A percentile compares a stretch with the other conserved stretches of the same genome.
Conservation (phyloP, 352 stramenopile species). For the Blastocystis sp. region DNA sequence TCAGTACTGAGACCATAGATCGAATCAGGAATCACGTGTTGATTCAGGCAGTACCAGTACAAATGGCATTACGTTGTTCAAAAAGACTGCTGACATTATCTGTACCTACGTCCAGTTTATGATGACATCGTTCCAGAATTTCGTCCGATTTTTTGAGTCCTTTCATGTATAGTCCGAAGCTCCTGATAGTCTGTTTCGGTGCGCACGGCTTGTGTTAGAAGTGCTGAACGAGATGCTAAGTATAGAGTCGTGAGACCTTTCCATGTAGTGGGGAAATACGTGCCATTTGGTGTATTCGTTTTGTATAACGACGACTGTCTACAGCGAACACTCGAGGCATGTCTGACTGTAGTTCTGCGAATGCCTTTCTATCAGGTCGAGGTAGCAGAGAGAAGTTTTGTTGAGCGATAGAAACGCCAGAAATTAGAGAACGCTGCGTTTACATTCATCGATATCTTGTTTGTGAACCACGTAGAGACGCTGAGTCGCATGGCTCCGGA, state of each 20-base stretch:
- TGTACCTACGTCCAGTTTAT: not conserved
- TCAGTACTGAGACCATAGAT: not conserved
- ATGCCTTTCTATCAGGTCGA: conserved; percentile 19
- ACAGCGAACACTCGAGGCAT: not conserved
- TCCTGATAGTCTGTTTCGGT: not conserved
- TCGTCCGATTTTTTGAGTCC: not conserved
- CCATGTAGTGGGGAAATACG: conserved; percentile 44
- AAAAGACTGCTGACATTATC: not conserved
- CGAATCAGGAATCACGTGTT: conserved; percentile 17
- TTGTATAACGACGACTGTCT: conserved; percentile 55
- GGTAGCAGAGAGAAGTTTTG: not conserved
- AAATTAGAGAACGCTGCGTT: conserved; percentile 40
- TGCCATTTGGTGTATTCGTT: conserved; percentile 54
- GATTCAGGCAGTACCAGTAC: conserved; percentile 38
- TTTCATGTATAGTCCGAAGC: not conserved
- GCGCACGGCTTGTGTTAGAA: not conserved
- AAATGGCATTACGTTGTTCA: conserved; percentile 55
- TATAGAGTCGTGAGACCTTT: not conserved
- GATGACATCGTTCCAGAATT: not conserved
- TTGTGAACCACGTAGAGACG: conserved; percentile 54
- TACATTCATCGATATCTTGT: conserved; percentile 57
- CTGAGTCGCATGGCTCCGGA: conserved; percentile 42
- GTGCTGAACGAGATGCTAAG: conserved; percentile 48
- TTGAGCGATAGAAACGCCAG: conserved; percentile 43
- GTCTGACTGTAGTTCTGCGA: conserved; percentile 37